phyloP scores from a whole-genome alignment of 2,329 filamentous ascomycete species.

The Aspergillus udagawae region DNA sequence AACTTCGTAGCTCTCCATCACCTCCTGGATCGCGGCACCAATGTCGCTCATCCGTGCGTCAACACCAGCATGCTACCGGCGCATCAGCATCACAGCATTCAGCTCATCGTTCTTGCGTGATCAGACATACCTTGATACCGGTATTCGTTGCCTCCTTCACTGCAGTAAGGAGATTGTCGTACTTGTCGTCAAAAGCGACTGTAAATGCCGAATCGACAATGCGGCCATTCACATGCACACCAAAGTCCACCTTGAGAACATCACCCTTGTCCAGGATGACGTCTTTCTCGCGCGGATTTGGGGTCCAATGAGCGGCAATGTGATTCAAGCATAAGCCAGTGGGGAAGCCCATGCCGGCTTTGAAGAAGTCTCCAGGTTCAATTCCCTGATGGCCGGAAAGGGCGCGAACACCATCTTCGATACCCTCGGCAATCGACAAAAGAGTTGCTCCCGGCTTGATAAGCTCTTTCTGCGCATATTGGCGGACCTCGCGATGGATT shows the following conservation, averaged over 20 bases:
- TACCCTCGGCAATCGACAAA: slow-evolving; percentile 49
- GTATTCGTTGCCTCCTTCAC: slow-evolving; percentile 52
- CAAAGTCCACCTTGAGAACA: slow-evolving; percentile 80
- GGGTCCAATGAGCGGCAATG: slow-evolving; percentile 54
- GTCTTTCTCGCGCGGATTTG: slow-evolving; percentile 61
- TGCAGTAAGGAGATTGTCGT: slow-evolving; percentile 69
- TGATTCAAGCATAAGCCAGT: slow-evolving; percentile 54
- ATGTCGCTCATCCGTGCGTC: slow-evolving; percentile 54
- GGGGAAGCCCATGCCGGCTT: slow-evolving; percentile 54
- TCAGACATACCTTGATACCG: slow-evolving; percentile 39
- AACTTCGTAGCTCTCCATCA: slow-evolving; percentile 60
- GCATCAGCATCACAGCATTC: neutral
- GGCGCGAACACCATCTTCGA: slow-evolving; percentile 53
- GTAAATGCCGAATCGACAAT: slow-evolving; percentile 83
- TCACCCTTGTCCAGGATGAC: slow-evolving; percentile 67
- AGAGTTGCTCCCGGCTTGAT: slow-evolving; percentile 50
- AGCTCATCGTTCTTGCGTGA: neutral
- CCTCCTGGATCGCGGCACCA: slow-evolving; percentile 56
- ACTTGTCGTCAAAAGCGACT: slow-evolving; percentile 68
- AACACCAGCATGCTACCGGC: slow-evolving; percentile 47
- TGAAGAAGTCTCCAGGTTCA: slow-evolving; percentile 48
- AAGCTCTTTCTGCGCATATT: slow-evolving; percentile 43
- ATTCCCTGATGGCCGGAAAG: slow-evolving; percentile 50
- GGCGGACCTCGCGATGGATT: slow-evolving; percentile 53
- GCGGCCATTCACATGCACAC: slow-evolving; percentile 73